Percentiles rank a stretch among this genome's conserved stretches.
Conservation (phyloP, 202 grass and related monocot genomes). For the Carex arenaria region DNA sequence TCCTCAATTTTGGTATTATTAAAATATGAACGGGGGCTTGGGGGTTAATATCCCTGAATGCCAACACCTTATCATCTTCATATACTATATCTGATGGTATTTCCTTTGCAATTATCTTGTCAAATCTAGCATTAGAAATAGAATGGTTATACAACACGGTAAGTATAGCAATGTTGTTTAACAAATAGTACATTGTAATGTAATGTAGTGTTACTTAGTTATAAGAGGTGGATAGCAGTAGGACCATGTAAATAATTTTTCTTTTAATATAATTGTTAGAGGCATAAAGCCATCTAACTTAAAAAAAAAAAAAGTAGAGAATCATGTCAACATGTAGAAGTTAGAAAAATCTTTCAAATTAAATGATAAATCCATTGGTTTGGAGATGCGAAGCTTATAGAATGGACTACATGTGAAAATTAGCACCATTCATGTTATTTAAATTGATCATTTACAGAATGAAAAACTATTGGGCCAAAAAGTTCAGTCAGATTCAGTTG, state of each 20-base stretch:
- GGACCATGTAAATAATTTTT: too few species aligned
- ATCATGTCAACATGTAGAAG: neutral
- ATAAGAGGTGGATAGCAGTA: too few species aligned
- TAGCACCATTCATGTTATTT: neutral
- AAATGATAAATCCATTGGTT: neutral
- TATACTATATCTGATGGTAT: conserved; percentile 69
- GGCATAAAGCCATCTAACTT: too few species aligned
- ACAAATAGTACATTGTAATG: too few species aligned
- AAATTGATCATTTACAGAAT: neutral
- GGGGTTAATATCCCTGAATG: conserved; percentile 80
- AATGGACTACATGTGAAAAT: neutral
- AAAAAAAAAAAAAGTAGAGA: neutral
- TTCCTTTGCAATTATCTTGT: conserved; percentile 95
- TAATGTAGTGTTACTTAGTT: too few species aligned
- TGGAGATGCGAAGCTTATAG: neutral
- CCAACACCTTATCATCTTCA: conserved; percentile 89
- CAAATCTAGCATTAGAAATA: conserved; percentile 51
- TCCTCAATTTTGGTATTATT: conserved; percentile 75
- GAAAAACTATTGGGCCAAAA: neutral
- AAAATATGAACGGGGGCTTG: conserved; percentile 88
- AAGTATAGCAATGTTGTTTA: neutral
- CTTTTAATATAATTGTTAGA: too few species aligned
- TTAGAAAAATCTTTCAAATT: neutral
- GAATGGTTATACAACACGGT: neutral
- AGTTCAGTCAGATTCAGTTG: neutral